A percentile compares a stretch with the other conserved stretches of the same genome.
Evolutionary conservation across 1,284 basidiomycete species (phyloP).

Genomic region (Ganoderma lucidum): DNA sequence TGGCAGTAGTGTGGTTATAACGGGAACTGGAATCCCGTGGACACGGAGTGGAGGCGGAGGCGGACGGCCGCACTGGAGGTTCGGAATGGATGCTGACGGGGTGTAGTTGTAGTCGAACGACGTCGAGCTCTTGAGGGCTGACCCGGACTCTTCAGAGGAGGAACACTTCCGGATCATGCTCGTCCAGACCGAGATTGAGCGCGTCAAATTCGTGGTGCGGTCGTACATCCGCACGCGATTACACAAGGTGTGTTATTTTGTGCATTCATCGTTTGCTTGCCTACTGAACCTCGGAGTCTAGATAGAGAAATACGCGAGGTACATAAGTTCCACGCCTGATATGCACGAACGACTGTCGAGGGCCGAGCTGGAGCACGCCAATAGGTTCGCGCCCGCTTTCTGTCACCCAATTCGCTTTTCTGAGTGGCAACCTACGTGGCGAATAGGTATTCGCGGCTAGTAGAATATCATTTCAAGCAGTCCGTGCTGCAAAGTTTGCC

Average conservation of each 20-base stretch:
- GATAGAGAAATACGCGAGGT: constrained; percentile 88
- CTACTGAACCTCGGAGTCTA: constrained; percentile 41
- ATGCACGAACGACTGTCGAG: constrained; percentile 79
- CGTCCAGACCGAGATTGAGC: constrained; percentile 92
- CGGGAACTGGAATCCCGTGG: not conserved
- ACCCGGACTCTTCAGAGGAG: constrained; percentile 85
- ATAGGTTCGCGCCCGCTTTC: constrained; percentile 53
- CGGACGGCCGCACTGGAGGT: not conserved
- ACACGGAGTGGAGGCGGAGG: not conserved
- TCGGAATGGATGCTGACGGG: constrained; percentile 24
- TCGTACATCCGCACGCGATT: constrained; percentile 88
- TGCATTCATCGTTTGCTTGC: not conserved
- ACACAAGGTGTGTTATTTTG: constrained; percentile 69
- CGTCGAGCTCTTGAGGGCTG: constrained; percentile 74
- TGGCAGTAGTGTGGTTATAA: not conserved
- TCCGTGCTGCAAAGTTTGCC: constrained; percentile 85
- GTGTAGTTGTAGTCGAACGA: constrained; percentile 35
- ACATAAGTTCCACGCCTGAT: constrained; percentile 73
- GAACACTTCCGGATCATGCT: constrained; percentile 92
- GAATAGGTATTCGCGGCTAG: constrained; percentile 72
- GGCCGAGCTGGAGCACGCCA: constrained; percentile 82
- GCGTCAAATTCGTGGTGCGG: constrained; percentile 89
- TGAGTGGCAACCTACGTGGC: not conserved
- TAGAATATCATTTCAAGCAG: constrained; percentile 76
- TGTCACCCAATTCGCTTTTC: not conserved